Conservation (phyloP, 176 grass and related monocot genomes). For the Aegilops speltoides region DNA sequence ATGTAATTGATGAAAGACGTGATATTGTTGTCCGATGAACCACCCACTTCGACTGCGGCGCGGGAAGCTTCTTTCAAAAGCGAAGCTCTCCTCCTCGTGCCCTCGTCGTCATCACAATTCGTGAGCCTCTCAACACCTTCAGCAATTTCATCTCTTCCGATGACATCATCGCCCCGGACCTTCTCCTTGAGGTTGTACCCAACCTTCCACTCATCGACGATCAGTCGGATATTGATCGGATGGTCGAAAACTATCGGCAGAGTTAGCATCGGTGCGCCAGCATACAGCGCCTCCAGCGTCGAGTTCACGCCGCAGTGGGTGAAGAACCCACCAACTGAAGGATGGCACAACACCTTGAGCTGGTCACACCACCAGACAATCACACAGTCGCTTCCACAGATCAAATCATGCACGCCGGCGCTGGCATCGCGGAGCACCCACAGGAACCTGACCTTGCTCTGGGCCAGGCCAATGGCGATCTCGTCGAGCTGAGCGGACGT, state of each 20-base stretch:
- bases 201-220: background rate
- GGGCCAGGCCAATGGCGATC: slow-evolving; percentile 24
- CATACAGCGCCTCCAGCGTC: slow-evolving; percentile 30
- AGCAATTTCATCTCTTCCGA: slow-evolving; percentile 34
- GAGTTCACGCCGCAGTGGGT: slow-evolving; percentile 61
- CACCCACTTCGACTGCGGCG: slow-evolving; percentile 14
- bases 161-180: background rate
- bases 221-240: background rate
- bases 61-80: background rate
- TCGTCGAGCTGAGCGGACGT: slow-evolving; percentile 29
- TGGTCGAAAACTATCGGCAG: background rate
- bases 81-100: slow-evolving; percentile 29
- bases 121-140: slow-evolving; percentile 29
- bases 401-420: background rate
- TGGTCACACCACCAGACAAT: slow-evolving; percentile 50
- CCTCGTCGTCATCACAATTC: slow-evolving; percentile 26
- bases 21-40: slow-evolving; percentile 21
- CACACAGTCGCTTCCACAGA: slow-evolving; percentile 1
- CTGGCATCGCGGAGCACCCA: slow-evolving; percentile 29
- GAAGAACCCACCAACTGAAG: slow-evolving; percentile 40
- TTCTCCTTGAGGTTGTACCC: slow-evolving; percentile 35
- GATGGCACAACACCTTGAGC: slow-evolving; percentile 34
- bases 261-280: slow-evolving; percentile 40
- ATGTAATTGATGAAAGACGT: slow-evolving; percentile 28
- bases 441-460: slow-evolving; percentile 29